Evolutionary conservation across 768 basidiomycete genomes (phyloP).

Genomic region (Punctularia strigosozonata): DNA sequence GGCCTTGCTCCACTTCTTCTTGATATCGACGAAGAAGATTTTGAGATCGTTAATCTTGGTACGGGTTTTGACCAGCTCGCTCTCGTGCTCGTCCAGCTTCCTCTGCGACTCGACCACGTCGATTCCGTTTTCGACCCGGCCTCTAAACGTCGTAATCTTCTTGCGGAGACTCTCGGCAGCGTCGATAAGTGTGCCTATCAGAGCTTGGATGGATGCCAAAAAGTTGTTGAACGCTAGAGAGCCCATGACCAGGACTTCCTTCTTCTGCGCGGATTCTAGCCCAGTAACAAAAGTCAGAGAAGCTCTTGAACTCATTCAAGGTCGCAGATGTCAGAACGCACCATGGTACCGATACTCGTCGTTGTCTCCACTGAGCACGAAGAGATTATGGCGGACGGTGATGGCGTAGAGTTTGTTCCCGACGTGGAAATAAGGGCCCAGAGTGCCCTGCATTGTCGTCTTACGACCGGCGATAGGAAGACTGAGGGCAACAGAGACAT

Average conservation of each 20-base stretch:
- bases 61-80: conserved; percentile 10
- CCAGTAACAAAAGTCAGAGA: too few species aligned
- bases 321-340: too few species aligned
- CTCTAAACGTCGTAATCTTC: conserved; percentile 6
- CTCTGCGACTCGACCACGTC: conserved; percentile 9
- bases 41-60: conserved; percentile 15
- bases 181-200: conserved; percentile 12
- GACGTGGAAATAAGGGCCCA: conserved; percentile 23
- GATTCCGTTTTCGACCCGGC: conserved; percentile 8
- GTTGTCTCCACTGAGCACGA: conserved; percentile 15
- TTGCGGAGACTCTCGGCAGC: conserved; percentile 9
- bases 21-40: conserved; percentile 19
- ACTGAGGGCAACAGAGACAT: conserved; percentile 24
- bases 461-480: conserved; percentile 22
- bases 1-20: conserved; percentile 20
- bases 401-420: conserved; percentile 20
- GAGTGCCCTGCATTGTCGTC: conserved; percentile 23
- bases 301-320: too few species aligned
- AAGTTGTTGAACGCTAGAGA: conserved; percentile 12
- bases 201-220: conserved; percentile 14
- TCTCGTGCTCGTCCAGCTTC: conserved; percentile 9
- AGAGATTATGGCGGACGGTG: conserved; percentile 23
- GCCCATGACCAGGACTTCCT: conserved; percentile 18
- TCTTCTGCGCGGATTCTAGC: conserved; percentile 13
- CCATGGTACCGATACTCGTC: conserved; percentile 6